These are phyloP conservation scores for Fusarium beomiforme DNA, from an alignment of 2,329 filamentous ascomycete genomes.

Conservation along the genomic window DNA sequence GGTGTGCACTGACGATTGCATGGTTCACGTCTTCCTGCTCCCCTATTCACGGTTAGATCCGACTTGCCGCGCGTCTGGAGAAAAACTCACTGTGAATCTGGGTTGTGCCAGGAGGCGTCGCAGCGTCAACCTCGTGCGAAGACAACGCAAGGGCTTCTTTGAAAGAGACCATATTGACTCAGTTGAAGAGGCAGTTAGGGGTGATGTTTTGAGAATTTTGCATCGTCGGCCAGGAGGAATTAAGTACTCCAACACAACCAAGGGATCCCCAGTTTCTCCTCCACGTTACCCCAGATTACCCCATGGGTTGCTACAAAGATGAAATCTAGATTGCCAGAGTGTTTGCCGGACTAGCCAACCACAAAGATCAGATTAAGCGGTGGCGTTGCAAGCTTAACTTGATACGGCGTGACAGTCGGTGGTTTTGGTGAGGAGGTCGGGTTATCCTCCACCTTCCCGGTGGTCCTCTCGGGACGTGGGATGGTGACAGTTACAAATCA, in stretches of 20 bases:
- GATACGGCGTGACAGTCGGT: not conserved
- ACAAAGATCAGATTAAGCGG: not conserved
- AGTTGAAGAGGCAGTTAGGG: not conserved
- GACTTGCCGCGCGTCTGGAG: fast-evolving
- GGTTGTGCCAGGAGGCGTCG: constrained; percentile 20
- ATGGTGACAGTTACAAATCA: not conserved
- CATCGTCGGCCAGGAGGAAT: not conserved
- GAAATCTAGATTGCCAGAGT: not conserved
- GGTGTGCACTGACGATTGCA: fast-evolving
- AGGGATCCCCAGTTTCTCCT: not conserved
- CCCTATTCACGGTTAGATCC: not conserved
- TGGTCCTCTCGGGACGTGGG: constrained; percentile 17
- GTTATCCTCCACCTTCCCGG: constrained; percentile 12
- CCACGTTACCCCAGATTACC: constrained; percentile 28
- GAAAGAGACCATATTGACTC: constrained; percentile 4
- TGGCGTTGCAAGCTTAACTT: not conserved
- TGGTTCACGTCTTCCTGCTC: constrained; percentile 7
- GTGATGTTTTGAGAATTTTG: not conserved
- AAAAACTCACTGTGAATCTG: constrained; percentile 13
- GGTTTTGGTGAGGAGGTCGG: not conserved
- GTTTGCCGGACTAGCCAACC: not conserved
- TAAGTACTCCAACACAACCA: constrained; percentile 2
- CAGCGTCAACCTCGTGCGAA: constrained; percentile 10
- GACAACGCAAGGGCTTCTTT: constrained; percentile 20
- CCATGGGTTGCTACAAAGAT: not conserved